Base-by-base conservation (phyloP, 345 rosid genomes). In the Rhodomyrtus tomentosa region DNA sequence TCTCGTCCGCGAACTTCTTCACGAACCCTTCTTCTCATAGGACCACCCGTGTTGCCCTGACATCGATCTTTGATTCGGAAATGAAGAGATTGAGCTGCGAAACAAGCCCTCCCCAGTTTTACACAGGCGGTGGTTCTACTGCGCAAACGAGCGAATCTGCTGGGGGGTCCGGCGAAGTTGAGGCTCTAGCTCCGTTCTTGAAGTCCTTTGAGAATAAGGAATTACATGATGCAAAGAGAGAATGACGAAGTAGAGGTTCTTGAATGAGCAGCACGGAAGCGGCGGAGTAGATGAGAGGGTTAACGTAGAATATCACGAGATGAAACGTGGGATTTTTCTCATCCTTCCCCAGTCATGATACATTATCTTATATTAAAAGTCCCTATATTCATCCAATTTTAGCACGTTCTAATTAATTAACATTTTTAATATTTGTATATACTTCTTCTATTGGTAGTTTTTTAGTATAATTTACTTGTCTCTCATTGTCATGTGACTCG, bases 111-210 rank as follows among this genome's bases (percentile, higher is more conserved):
- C 84, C 85, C 94, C 91, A 48, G 84, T 85, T 85, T 25, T 80
- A 90, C 80, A 36, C 81, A 73, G 27, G 74, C 38, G 87, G 82
- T 85, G 93, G 83, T 38, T 80, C 84, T 84, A 85, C 84, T 32
- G 56, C 84, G 50, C 90, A 87, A 74, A 88, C 53, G 42, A 91
- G 87, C 54, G 73, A 87, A 18, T 88, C 85, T 48, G 15, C 82
- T 83, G 87, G 84, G 5, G 86, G 88, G 25, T 48, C 84, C 55
- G 90, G 82, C 25, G 86, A 89, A 25, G 98, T 90, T 21, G 96
- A 94, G 87, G 92, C 93, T 45, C 88, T 96, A 10, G 92, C 92
- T 72, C 99, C 98, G 59, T 95, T 96, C 85, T 50, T 94, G 87
- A 96, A 92, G 91, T 93, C 93, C 87, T 93, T 95, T 87, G 92